phyloP scores from a whole-genome alignment of 139 green algal genomes.

The Chlamydomonas sphaeroides region DNA sequence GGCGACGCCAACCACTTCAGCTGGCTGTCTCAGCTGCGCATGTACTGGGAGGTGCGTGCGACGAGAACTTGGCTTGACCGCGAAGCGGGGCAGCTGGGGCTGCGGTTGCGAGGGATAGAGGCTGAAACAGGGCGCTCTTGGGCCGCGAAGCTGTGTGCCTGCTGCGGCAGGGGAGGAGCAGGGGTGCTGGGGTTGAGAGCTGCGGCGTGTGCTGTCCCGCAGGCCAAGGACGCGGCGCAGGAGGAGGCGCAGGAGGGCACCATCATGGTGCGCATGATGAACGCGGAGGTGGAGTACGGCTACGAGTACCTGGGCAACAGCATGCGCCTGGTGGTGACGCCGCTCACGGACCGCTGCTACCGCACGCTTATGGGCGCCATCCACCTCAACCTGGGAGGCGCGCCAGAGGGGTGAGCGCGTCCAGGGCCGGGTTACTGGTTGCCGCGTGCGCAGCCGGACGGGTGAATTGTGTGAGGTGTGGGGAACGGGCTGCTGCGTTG shows the following conservation, averaged over 20 bases:
- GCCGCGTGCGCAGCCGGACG: no score
- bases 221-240: slow-evolving; percentile 35
- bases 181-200: no score
- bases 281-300: slow-evolving; percentile 78
- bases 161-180: no score
- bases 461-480: no score
- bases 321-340: slow-evolving; percentile 79
- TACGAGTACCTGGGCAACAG: slow-evolving; percentile 83
- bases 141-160: no score
- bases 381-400: slow-evolving; percentile 81
- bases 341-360: slow-evolving; percentile 83
- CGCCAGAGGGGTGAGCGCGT: slow-evolving; percentile 69
- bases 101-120: no score
- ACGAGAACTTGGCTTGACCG: no score
- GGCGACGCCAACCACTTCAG: slow-evolving; percentile 68
- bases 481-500: no score
- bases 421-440: no score
- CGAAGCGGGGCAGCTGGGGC: no score
- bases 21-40: slow-evolving; percentile 81
- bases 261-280: slow-evolving; percentile 82
- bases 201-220: background rate
- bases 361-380: slow-evolving; percentile 81
- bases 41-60: slow-evolving; percentile 83
- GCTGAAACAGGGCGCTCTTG: no score
- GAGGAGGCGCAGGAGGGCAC: slow-evolving; percentile 55